Evolutionary conservation across 2,329 filamentous ascomycete species (phyloP).

Genomic region (Xylaria polymorpha): DNA sequence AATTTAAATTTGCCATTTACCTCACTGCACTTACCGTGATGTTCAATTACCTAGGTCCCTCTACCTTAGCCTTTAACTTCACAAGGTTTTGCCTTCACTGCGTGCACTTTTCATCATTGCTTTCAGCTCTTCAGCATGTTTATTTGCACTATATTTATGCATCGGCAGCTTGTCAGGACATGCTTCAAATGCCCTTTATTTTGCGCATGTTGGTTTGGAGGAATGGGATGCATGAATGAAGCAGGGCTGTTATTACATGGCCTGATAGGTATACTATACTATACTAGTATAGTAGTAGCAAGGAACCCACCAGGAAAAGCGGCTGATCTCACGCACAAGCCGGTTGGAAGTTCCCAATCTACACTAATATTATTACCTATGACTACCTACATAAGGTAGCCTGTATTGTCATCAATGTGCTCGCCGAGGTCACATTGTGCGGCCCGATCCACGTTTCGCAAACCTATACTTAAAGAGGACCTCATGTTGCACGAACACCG

Average conservation of each 20-base stretch:
- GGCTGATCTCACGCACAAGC: constrained; percentile 12
- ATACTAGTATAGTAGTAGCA: not conserved
- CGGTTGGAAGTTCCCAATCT: not conserved
- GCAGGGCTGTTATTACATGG: constrained; percentile 18
- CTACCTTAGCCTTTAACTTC: not conserved
- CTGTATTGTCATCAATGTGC: not conserved
- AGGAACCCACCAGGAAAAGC: constrained; percentile 1
- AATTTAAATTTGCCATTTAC: no score
- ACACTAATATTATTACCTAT: no score
- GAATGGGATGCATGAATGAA: constrained; percentile 18
- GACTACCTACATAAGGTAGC: no score
- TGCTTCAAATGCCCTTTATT: not conserved
- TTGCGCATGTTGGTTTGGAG: not conserved
- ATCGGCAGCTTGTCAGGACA: not conserved
- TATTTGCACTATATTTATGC: not conserved
- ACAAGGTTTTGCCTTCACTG: not conserved
- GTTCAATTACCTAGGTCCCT: no score
- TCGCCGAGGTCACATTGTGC: not conserved
- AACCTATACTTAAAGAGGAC: not conserved
- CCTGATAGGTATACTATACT: not conserved
- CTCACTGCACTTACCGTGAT: no score
- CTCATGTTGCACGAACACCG: not conserved
- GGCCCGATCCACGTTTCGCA: not conserved
- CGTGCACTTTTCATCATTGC: not conserved
- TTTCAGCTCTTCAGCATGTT: not conserved